A percentile compares a stretch with the other conserved stretches of the same genome.
phyloP scores from a whole-genome alignment of 116 monocot genomes.

The Thalassia testudinum region DNA sequence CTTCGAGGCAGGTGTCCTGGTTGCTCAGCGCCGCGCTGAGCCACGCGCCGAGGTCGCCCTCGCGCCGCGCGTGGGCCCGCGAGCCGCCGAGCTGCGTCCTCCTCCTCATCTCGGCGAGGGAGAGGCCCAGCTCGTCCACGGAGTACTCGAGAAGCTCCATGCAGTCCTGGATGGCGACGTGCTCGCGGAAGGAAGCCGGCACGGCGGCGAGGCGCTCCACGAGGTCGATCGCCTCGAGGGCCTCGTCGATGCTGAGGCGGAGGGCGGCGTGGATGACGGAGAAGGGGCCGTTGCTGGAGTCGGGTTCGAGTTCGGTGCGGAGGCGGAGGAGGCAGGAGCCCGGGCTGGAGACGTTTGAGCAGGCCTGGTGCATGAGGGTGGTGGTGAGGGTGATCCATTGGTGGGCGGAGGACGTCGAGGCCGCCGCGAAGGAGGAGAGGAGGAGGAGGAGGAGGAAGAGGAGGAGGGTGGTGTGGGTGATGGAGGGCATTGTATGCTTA shows the following conservation, averaged over 20 bases:
- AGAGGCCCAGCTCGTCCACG: constrained; percentile 49
- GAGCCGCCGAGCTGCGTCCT: constrained; percentile 9
- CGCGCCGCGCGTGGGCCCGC: constrained; percentile 9
- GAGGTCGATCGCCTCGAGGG: constrained; percentile 23
- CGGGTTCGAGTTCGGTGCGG: constrained; percentile 16
- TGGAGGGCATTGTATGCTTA: too few relatives aligned
- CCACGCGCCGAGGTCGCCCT: constrained; percentile 68
- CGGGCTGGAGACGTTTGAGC: constrained; percentile 30
- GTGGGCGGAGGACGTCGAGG: neutral
- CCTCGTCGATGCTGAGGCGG: constrained; percentile 44
- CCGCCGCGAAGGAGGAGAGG: neutral
- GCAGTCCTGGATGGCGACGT: constrained; percentile 63
- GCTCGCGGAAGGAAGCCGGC: constrained; percentile 36
- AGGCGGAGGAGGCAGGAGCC: constrained; percentile 37
- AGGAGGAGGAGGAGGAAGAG: neutral
- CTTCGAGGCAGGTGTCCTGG: constrained; percentile 86
- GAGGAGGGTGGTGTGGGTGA: neutral
- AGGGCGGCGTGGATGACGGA: constrained; percentile 50
- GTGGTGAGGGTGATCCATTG: neutral
- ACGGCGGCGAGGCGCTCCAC: constrained; percentile 16
- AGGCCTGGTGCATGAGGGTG: constrained; percentile 46
- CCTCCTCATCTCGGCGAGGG: constrained; percentile 30
- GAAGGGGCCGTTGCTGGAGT: constrained; percentile 13
- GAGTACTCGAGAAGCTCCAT: constrained; percentile 64
- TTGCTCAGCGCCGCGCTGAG: constrained; percentile 81